Base-by-base conservation (phyloP, 352 stramenopile species). In the Aphanomyces invadans region DNA sequence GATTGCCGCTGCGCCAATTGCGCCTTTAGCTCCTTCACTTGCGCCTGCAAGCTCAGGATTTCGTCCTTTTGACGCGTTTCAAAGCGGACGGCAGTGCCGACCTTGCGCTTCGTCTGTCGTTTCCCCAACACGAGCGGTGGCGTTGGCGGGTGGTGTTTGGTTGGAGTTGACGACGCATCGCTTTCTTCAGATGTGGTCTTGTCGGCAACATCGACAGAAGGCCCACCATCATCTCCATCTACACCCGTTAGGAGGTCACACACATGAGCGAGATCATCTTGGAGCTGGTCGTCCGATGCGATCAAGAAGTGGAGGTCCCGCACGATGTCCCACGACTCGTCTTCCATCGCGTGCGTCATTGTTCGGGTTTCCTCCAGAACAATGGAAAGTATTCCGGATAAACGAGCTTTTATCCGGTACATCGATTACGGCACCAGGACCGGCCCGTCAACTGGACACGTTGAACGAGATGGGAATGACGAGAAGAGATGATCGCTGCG, bases 221-320 rank as follows among this genome's bases (percentile, higher is more conserved):
- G 19, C 15, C 19, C 19, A 26, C 19, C 4, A 33, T 32, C 49
- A 7, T 57, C 49, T n/a, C n/a, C n/a, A 7, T 57, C 49, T 1
- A 21, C 17, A 19, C 5, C 49, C 0, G 7, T 57, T 26, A 64
- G 26, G 2, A 64, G 21, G 12, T 45, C 55, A 38, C 36, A 49
- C 5, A 64, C 31, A 32, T 64, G 55, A 11, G 36, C 25, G 0
- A 64, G 55, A 12, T 64, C 55, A 12, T 51, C 32, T 28, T 45
- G 36, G 23, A 64, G 55, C 55, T 64, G 55, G 15, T 45, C 36
- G 23, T 64, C 55, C 10, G 32, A 51, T 5, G 55, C 55, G 36
- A 64, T 64, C 19, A 64, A 23, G 55, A 64, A 64, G 21, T 64
- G 55, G 15, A 64, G 21, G 55, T 64, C 55, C 12, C 38, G 55